Base-by-base conservation (phyloP, 176 grass and related monocot species). In the Pontederia paniculata region DNA sequence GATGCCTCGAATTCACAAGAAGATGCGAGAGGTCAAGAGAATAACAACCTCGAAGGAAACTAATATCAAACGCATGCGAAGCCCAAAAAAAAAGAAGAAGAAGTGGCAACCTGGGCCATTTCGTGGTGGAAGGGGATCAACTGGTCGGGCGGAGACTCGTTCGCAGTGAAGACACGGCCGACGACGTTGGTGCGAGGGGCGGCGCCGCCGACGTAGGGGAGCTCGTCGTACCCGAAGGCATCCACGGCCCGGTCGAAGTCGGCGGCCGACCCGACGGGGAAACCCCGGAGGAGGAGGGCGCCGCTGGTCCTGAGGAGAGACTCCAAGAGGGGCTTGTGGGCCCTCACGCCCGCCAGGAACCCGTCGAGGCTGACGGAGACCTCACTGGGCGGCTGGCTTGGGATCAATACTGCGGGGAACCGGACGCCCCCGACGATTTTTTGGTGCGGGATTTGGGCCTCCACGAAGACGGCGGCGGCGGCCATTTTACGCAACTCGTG, bases 51-150 rank as follows among this genome's bases (percentile, higher is more conserved):
- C 28, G 7, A 37, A 2, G 28, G 3, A 6, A 37, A 6, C 28
- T 37, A 37, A 37, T 2, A 37, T 2, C 28, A 37, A 37, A 37
- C 28, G 10, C 2, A 46, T 17, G 1, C 17, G 20, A 10, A 23
- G 48, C 15, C 17, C 18, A 23, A 47, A 3, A 13, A 41, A 31
- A 17, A 10, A 9, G 10, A 9, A 19, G 8, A 0, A 5, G 10
- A 42, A 12, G 42, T 9, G 25, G 9, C 25, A 50, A 96, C 91
- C 91, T 97, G 93, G 13, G 93, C 93, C 93, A 97, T 97, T 65
- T 97, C 93, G 16, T 97, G 93, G 61, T 97, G 93, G 70, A 97
- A 97, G 70, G 86, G 93, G 61, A 97, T 97, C 69, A 84, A 81
- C 77, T 90, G 86, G 48, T 97, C 86, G 22, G 93, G 86, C 47